These are phyloP conservation scores for Herpetomonas samuelpessoai DNA, from an alignment of 208 protist genomes.

Conservation along the genomic window DNA sequence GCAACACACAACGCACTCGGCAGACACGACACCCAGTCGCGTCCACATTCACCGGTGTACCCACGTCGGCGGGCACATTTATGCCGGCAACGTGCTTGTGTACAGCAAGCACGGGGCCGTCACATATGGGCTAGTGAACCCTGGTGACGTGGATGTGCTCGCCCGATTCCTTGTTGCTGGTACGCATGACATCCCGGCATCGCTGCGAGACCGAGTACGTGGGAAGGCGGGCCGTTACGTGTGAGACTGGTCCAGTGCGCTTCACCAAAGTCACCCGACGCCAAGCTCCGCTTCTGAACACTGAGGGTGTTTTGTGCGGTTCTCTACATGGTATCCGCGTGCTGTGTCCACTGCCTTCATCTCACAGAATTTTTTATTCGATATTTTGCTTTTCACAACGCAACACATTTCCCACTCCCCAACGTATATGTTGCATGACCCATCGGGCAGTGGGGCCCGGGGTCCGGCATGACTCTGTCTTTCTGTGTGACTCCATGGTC, in stretches of 20 bases:
- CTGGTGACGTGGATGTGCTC: conserved; percentile 13
- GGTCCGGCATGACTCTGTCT: too few relatives aligned
- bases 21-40: too few relatives aligned
- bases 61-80: conserved; percentile 29
- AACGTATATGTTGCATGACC: too few relatives aligned
- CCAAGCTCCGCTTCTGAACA: neutral
- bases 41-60: conserved; percentile 19
- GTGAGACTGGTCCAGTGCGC: too few relatives aligned
- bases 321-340: neutral
- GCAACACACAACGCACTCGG: too few relatives aligned
- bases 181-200: conserved; percentile 4
- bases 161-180: conserved; percentile 2
- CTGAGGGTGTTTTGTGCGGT: neutral
- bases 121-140: conserved; percentile 18
- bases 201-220: conserved; percentile 9
- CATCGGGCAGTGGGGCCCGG: too few relatives aligned
- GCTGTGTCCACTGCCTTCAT: neutral
- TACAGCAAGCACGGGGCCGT: conserved; percentile 18
- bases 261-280: too few relatives aligned
- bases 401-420: neutral
- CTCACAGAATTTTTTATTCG: neutral
- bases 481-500: too few relatives aligned
- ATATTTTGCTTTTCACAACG: neutral
- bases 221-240: conserved; percentile 15
- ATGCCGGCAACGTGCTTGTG: conserved; percentile 31